A percentile compares a stretch with the other conserved stretches of the same genome.
Conservation (phyloP, 2,329 filamentous ascomycete species). For the Penicillium sclerotigenum region DNA sequence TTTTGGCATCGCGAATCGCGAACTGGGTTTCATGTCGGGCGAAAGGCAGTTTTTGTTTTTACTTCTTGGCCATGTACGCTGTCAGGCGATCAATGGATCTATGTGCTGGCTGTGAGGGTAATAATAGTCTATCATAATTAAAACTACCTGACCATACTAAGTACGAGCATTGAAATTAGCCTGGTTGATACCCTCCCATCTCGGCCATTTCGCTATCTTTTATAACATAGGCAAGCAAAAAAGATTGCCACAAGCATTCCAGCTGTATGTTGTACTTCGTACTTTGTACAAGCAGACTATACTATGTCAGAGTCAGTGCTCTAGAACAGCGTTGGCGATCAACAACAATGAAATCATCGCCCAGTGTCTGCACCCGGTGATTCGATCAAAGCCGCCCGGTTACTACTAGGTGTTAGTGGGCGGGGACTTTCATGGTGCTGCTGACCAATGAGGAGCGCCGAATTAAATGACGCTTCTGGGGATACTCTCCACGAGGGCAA, state of each 20-base stretch:
- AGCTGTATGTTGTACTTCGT: neutral
- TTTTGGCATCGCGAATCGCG: neutral
- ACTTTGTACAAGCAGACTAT: neutral
- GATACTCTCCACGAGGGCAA: slow-evolving; percentile 18
- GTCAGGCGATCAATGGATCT: slow-evolving; percentile 13
- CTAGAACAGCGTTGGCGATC: slow-evolving; percentile 8
- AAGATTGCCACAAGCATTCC: neutral
- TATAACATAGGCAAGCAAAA: neutral
- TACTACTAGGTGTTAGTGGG: slow-evolving; percentile 15
- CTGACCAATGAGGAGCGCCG: slow-evolving; percentile 13
- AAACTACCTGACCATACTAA: neutral
- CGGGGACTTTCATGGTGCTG: slow-evolving; percentile 8
- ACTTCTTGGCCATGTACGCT: slow-evolving; percentile 3
- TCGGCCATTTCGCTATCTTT: neutral
- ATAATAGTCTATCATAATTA: neutral
- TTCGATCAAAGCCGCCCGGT: slow-evolving; percentile 15
- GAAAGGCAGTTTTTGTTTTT: neutral
- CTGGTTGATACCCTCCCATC: neutral
- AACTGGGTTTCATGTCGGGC: slow-evolving; percentile 13
- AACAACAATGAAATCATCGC: slow-evolving; percentile 22
- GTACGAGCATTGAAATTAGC: neutral
- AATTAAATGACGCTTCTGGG: slow-evolving; percentile 28
- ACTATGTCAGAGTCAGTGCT: neutral
- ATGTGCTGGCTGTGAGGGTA: neutral
- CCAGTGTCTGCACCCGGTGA: slow-evolving; percentile 12